These are phyloP conservation scores for Beta lomatogona DNA, from an alignment of 179 eudicot genomes.

Conservation along the genomic window DNA sequence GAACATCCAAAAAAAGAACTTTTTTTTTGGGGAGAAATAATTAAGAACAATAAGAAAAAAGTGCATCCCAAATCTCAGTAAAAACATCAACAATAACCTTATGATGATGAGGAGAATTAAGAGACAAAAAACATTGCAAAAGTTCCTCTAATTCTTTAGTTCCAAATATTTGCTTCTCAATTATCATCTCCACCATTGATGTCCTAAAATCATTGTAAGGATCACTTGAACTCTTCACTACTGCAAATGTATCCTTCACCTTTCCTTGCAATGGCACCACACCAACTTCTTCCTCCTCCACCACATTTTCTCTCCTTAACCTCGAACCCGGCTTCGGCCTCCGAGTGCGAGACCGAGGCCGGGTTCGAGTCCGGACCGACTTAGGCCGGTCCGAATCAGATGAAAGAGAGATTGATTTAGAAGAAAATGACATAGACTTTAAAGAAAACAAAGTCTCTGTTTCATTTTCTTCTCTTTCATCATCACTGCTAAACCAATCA, in stretches of 20 bases:
- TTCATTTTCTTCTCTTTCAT: constrained; percentile 29
- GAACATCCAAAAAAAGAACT: constrained; percentile 13
- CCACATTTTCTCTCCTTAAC: constrained; percentile 3
- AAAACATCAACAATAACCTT: constrained; percentile 45
- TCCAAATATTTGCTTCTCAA: constrained; percentile 48
- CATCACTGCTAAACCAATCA: constrained; percentile 36
- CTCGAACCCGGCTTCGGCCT: constrained; percentile 22
- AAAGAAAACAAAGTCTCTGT: constrained; percentile 33
- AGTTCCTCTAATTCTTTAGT: constrained; percentile 39
- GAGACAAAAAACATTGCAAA: constrained; percentile 38
- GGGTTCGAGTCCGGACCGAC: background rate
- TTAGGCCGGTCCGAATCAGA: constrained; percentile 29
- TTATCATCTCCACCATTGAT: constrained; percentile 54
- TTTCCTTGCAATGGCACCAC: constrained; percentile 26
- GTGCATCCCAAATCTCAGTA: constrained; percentile 49
- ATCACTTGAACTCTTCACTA: constrained; percentile 51
- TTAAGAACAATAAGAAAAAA: constrained; percentile 36
- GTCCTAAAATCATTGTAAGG: constrained; percentile 48
- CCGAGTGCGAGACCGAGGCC: constrained; percentile 9
- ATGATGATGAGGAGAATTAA: constrained; percentile 52
- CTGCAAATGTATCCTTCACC: constrained; percentile 38
- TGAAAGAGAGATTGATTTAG: constrained; percentile 33
- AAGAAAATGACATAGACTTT: constrained; percentile 35
- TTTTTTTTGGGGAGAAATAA: background rate
- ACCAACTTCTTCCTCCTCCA: constrained; percentile 12